phyloP scores from a whole-genome alignment of 2,329 filamentous ascomycete species.

The Pestalotiopsis sp. region DNA sequence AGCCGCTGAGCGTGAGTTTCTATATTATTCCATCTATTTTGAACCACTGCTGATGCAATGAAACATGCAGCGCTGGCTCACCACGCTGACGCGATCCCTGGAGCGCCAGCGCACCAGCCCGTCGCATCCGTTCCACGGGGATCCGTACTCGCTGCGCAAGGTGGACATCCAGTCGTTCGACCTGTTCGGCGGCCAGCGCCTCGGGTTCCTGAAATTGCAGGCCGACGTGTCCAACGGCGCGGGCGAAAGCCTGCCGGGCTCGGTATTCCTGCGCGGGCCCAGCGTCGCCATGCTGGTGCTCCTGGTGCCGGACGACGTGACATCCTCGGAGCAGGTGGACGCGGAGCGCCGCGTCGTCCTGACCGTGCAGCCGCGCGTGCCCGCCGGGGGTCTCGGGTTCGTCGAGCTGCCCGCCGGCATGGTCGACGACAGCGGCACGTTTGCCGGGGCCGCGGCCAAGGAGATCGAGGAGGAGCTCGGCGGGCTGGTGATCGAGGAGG shows the following conservation, averaged over 20 bases:
- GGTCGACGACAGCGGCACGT: conserved; percentile 57
- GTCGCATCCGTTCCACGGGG: conserved; percentile 53
- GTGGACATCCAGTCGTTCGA: conserved; percentile 57
- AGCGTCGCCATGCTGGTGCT: conserved; percentile 63
- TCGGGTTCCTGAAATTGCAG: conserved; percentile 61
- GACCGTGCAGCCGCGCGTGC: conserved; percentile 60
- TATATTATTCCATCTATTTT: no score
- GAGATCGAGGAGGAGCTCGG: conserved; percentile 64
- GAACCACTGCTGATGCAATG: no score
- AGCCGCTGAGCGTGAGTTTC: conserved; percentile 50
- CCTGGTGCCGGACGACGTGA: conserved; percentile 53
- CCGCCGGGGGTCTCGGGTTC: conserved; percentile 56
- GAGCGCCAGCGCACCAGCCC: conserved; percentile 39
- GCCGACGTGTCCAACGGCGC: conserved; percentile 48
- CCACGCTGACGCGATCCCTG: conserved; percentile 48
- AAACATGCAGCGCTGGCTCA: conserved; percentile 39
- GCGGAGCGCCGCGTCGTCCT: conserved; percentile 57
- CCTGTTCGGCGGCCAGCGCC: conserved; percentile 44
- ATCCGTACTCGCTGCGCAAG: conserved; percentile 53
- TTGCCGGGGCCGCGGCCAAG: conserved; percentile 58
- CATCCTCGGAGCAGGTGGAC: conserved; percentile 26
- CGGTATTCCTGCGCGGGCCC: conserved; percentile 60
- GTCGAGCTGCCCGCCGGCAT: conserved; percentile 61
- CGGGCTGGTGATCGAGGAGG: conserved; percentile 48
- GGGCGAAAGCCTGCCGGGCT: conserved; percentile 53